Base-by-base conservation (phyloP, 75 land plant species). In the Pinus albicaulis region DNA sequence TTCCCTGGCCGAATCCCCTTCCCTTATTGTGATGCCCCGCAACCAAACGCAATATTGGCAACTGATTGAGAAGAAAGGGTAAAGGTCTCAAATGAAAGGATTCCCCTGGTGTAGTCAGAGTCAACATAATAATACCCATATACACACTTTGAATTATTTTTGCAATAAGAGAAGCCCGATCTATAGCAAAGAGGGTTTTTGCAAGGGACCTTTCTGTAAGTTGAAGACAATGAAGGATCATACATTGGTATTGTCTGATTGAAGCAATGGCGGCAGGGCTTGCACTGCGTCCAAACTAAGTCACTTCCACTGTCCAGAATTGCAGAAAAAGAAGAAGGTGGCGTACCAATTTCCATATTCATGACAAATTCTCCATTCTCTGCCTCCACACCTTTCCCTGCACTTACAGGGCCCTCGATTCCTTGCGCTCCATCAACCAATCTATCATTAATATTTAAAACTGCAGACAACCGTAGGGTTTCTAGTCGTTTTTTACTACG, bases 281-380 rank as follows among this genome's bases (percentile, higher is more conserved):
- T 2, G 56, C 83, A 80, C 34, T 83, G 84, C 5, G 80, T 82
- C 84, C 84, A 83, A 26, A 69, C 68, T 5, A 83, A 83, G 28
- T 80, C 83, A 5, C 83, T 82, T 1, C 84, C 82, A 0, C 77
- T 82, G 76, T 80, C 83, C 52, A 73, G 58, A 14, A 74, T 75
- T 7, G 83, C 82, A 12, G 36, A 3, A 73, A 74, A 83, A 2
- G 25, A 57, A 20, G 36, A 1, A 16, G 70, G 57, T 20, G 84
- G 84, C 20, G 78, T 74, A 38, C 84, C 84, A 0, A 83, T 55
- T 4, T 44, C 59, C 31, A 83, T 65, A 10, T 58, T n/a, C 84
- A 83, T 83, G 55, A 83, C 55, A 17, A 81, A 83, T 26, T 80
- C 78, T 2, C 84, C 84, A 2, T 57, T 66, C 16, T 80, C 82